Conservation (phyloP, 306 rosid genomes). For the Cucumis melo region DNA sequence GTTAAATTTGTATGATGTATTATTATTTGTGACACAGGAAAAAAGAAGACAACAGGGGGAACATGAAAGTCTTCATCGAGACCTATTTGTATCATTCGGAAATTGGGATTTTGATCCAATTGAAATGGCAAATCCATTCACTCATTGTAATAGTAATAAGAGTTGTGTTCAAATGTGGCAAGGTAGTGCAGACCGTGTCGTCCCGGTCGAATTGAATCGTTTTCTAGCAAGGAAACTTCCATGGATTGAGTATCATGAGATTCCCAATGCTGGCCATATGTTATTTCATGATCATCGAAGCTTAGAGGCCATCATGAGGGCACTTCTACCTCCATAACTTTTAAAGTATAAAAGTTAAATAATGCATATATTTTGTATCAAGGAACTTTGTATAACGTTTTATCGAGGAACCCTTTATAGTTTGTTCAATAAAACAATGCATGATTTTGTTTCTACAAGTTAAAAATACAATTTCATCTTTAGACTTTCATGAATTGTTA, state of each 20-base stretch:
- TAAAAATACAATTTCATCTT: no score
- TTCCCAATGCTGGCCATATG: slow-evolving; percentile 51
- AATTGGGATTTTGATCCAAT: slow-evolving; percentile 48
- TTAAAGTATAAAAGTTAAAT: no score
- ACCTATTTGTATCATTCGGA: slow-evolving; percentile 28
- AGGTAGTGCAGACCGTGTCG: slow-evolving; percentile 42
- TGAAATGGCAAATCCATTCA: slow-evolving; percentile 20
- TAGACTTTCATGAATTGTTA: no score
- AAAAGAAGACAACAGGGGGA: slow-evolving; percentile 53
- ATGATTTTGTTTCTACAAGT: no score
- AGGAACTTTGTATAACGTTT: no score
- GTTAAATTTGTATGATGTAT: neutral
- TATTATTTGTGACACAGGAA: slow-evolving; percentile 9
- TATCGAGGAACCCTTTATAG: no score
- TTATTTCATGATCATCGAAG: slow-evolving; percentile 11
- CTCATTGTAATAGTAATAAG: slow-evolving; percentile 11
- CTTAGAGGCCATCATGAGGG: slow-evolving; percentile 40
- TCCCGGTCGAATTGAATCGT: slow-evolving; percentile 29
- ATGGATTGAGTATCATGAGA: slow-evolving; percentile 68
- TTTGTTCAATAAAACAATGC: no score
- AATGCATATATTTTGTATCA: no score
- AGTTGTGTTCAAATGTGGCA: slow-evolving; percentile 50
- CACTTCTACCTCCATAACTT: slow-evolving; percentile 28
- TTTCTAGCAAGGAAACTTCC: slow-evolving; percentile 41
- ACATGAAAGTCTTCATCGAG: slow-evolving; percentile 49